Evolutionary conservation across 495 filamentous ascomycete genomes (phyloP).

Genomic region (Xylaria sp.): DNA sequence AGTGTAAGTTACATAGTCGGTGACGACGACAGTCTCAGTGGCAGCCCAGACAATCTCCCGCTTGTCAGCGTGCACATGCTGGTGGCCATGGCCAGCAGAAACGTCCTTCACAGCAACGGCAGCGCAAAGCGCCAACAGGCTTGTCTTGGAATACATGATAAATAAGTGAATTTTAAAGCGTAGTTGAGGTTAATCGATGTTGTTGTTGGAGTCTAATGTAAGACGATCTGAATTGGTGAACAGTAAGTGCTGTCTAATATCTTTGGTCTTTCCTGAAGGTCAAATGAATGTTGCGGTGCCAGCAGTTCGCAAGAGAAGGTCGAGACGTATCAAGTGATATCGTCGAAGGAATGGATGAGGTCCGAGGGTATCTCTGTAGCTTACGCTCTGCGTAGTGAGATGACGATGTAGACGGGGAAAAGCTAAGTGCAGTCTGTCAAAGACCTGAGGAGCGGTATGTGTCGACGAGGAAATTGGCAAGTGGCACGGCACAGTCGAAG

Average conservation of each 20-base stretch:
- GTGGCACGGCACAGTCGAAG: conserved; percentile 33
- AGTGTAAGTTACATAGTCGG: conserved; percentile 38
- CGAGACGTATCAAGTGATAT: conserved; percentile 36
- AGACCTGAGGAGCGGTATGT: conserved; percentile 13
- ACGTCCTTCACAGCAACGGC: conserved; percentile 36
- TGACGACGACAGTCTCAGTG: conserved; percentile 41
- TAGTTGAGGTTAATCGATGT: conserved; percentile 6
- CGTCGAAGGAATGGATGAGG: conserved; percentile 37
- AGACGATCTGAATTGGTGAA: not conserved
- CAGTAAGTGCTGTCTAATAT: conserved; percentile 11
- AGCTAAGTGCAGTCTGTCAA: conserved; percentile 26
- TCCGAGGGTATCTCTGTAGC: conserved; percentile 29
- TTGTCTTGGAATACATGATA: conserved; percentile 40
- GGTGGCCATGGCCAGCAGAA: conserved; percentile 34
- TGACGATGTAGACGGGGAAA: conserved; percentile 26
- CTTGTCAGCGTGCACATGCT: conserved; percentile 40
- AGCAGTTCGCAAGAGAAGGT: conserved; percentile 39
- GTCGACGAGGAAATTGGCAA: conserved; percentile 15
- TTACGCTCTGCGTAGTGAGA: conserved; percentile 39
- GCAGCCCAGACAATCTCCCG: conserved; percentile 35
- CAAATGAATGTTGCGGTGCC: conserved; percentile 40
- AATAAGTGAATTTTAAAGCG: conserved; percentile 11
- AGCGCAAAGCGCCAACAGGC: conserved; percentile 41
- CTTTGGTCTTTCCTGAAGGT: conserved; percentile 19
- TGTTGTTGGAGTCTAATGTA: not conserved